Conservation (phyloP, 2,329 filamentous ascomycete species). For the Penicillium vulpinum region DNA sequence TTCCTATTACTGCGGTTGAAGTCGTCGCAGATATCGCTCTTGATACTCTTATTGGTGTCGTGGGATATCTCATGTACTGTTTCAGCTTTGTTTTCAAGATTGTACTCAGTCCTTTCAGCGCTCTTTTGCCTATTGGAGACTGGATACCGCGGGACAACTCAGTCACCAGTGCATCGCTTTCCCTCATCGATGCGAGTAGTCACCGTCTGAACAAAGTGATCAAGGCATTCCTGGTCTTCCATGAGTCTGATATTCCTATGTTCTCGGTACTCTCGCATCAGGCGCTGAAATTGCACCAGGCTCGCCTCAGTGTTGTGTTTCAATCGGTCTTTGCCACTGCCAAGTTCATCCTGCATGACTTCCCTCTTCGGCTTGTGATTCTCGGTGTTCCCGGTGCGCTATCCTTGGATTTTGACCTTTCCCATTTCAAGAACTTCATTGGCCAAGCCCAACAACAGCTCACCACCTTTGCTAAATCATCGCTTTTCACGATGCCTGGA, state of each 20-base stretch:
- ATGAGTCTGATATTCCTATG: constrained; percentile 66
- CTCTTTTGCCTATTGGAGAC: constrained; percentile 36
- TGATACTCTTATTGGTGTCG: constrained; percentile 67
- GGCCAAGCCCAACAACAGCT: constrained; percentile 22
- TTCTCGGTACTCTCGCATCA: constrained; percentile 77
- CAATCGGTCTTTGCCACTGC: constrained; percentile 42
- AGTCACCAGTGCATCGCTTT: constrained; percentile 43
- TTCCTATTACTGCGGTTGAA: constrained; percentile 72
- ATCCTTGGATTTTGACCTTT: constrained; percentile 19
- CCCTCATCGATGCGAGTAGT: constrained; percentile 45
- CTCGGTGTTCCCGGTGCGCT: constrained; percentile 27
- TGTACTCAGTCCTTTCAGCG: constrained; percentile 36
- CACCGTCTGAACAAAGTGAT: constrained; percentile 41
- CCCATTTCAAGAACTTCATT: constrained; percentile 19
- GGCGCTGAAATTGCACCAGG: constrained; percentile 63
- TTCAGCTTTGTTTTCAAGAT: constrained; percentile 36
- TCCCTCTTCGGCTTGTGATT: constrained; percentile 37
- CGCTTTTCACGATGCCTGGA: constrained; percentile 26
- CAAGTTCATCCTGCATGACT: constrained; percentile 45
- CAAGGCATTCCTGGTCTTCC: constrained; percentile 43
- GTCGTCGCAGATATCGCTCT: constrained; percentile 75
- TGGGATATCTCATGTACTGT: constrained; percentile 54
- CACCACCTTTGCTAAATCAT: constrained; percentile 20
- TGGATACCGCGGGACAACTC: constrained; percentile 39
- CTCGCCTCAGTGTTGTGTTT: constrained; percentile 49